phyloP scores from a whole-genome alignment of 2,329 filamentous ascomycete genomes.

The Alternaria tenuissima region DNA sequence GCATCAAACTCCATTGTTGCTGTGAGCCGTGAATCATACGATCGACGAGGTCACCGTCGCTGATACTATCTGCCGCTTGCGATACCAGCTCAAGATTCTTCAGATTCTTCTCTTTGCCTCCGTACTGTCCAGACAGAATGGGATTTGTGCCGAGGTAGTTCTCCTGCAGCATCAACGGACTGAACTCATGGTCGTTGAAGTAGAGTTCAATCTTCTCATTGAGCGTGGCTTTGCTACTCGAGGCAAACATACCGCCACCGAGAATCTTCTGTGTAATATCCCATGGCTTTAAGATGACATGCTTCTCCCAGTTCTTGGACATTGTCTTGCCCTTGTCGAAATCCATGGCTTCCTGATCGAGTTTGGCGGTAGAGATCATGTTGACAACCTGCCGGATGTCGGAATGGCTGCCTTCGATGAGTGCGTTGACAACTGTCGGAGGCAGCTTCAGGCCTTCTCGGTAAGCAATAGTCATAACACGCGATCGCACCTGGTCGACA shows the following conservation, averaged over 20 bases:
- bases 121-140: conserved; percentile 67
- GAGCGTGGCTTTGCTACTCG: conserved; percentile 82
- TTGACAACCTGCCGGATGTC: conserved; percentile 99
- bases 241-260: conserved; percentile 83
- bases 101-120: conserved; percentile 73
- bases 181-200: conserved; percentile 99
- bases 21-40: conserved; percentile 98
- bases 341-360: conserved; percentile 81
- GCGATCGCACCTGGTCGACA: conserved; percentile 86
- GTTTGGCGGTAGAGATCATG: conserved; percentile 93
- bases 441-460: conserved; percentile 90
- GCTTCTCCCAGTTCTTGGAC: conserved; percentile 98
- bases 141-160: conserved; percentile 92
- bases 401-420: conserved; percentile 94
- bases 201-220: conserved; percentile 99
- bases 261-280: conserved; percentile 96
- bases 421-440: conserved; percentile 81
- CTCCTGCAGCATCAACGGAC: conserved; percentile 96
- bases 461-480: conserved; percentile 94
- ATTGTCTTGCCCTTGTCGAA: conserved; percentile 90
- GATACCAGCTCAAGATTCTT: conserved; percentile 88
- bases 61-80: conserved; percentile 92
- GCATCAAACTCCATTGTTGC: conserved; percentile 99
- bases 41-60: conserved; percentile 94
- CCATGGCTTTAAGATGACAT: conserved; percentile 96